Conservation (phyloP, 75 land plant genomes). For the Pinus taeda region DNA sequence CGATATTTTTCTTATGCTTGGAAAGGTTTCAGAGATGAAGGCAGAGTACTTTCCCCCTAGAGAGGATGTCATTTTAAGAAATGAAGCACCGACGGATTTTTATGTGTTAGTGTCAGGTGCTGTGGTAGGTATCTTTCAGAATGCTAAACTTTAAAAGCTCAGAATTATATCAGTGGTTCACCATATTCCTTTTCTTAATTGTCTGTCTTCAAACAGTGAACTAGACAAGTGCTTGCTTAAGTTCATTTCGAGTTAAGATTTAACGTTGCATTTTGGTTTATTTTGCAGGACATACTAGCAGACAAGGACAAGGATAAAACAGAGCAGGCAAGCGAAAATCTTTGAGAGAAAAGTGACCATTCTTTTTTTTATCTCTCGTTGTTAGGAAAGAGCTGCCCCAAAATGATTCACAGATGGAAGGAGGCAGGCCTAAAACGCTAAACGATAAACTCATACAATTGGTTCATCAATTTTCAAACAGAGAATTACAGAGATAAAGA, state of each 20-base stretch:
- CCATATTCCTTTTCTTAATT: too few species aligned
- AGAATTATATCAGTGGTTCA: too few species aligned
- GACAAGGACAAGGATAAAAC: conserved; percentile 35
- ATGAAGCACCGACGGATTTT: conserved; percentile 73
- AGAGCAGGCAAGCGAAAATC: conserved; percentile 53
- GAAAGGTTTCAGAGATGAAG: conserved; percentile 67
- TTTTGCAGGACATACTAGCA: conserved; percentile 48
- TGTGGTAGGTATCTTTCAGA: conserved; percentile 29
- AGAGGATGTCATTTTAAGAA: conserved; percentile 57
- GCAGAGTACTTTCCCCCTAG: conserved; percentile 49
- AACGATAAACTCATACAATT: too few species aligned
- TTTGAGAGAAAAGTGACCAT: conserved; percentile 51
- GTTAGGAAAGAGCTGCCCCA: background rate
- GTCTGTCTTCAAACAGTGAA: background rate
- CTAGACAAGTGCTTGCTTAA: background rate
- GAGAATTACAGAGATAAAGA: too few species aligned
- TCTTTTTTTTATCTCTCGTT: conserved; percentile 11
- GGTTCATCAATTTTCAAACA: too few species aligned
- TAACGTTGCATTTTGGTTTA: background rate
- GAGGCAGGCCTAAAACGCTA: too few species aligned
- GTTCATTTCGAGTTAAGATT: background rate
- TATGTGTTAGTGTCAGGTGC: conserved; percentile 58
- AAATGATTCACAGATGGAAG: background rate
- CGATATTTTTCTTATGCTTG: background rate
- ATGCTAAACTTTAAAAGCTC: too few species aligned